Conservation (phyloP, 148 eudicot species). For the Nepenthes mirabilis region DNA sequence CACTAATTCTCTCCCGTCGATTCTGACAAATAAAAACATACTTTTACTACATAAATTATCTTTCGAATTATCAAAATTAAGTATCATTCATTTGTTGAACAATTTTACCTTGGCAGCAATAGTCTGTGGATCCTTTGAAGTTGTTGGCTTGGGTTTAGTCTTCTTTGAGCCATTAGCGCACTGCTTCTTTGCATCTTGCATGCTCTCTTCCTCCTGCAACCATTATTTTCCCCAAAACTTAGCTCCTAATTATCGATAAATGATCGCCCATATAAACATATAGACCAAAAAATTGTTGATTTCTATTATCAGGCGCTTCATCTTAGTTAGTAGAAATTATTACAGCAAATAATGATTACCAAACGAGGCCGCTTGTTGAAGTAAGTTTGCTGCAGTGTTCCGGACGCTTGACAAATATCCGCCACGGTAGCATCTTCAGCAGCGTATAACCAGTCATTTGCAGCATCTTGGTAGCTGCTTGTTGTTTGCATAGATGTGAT, state of each 20-base stretch:
- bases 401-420: conserved; percentile 19
- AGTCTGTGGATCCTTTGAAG: conserved; percentile 83
- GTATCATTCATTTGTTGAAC: neutral
- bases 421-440: conserved; percentile 9
- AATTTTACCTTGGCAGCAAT: conserved; percentile 78
- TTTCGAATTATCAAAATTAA: neutral
- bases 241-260: neutral
- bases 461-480: conserved; percentile 14
- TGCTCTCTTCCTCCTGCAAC: conserved; percentile 41
- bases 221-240: neutral
- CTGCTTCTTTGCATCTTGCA: conserved; percentile 62
- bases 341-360: conserved; percentile 24
- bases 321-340: neutral
- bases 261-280: neutral
- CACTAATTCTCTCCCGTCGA: conserved; percentile 91
- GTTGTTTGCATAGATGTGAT: conserved; percentile 17
- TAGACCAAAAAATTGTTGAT: neutral
- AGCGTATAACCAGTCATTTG: conserved; percentile 34
- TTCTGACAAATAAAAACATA: conserved; percentile 27
- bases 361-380: conserved; percentile 42
- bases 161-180: conserved; percentile 49
- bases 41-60: neutral
- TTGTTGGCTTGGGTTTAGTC: conserved; percentile 33
- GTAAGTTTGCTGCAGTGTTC: conserved; percentile 25
- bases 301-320: neutral